Base-by-base conservation (phyloP, 768 basidiomycete genomes). In the Lactarius sanguifluus region DNA sequence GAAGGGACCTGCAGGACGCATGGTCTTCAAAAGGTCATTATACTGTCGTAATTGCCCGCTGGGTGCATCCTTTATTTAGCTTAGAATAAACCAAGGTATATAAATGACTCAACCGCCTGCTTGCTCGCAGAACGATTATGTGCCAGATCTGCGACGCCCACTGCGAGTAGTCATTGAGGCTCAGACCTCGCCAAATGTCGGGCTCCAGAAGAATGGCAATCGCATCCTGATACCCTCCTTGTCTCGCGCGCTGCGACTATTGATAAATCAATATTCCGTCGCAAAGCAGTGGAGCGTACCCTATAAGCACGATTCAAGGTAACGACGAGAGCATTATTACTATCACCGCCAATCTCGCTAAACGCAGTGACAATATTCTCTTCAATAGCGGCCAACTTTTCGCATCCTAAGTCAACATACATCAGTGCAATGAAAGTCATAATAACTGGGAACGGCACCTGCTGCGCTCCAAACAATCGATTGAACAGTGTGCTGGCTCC, bases 141-240 rank as follows among this genome's bases (percentile, higher is more conserved):
- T 91, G 85, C 93, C 92, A 94, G 55, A 93, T 82, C 73, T 88
- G 84, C 57, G 81, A 79, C 23, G 89, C 86, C 92, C 93, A 94
- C 40, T 81, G 76, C n/a, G 79, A 77, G 74, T 90, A 90, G 73
- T 89, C 87, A 43, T 81, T 77, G 23, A 90, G 74, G 15, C 81
- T 81, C 57, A 94, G 76, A 7, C 87, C 85, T 2, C 81, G 77
- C 92, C 92, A 94, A 18, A 87, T 83, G 36, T 82, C 78, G 1
- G 89, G 86, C 64, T 89, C 85, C 13, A 94, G 77, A 15, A 94
- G 81, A 47, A 83, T 77, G 25, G 83, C 76, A 50, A 94, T 75
- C 7, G 86, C 85, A 66, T 85, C 81, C 61, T 83, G 78, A 72
- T 88, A 90, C 10, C 81, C 75, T 18, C 92, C 92, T 75, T 87